Conservation (phyloP, 805 yeast species). For the Priceomyces castillae region DNA sequence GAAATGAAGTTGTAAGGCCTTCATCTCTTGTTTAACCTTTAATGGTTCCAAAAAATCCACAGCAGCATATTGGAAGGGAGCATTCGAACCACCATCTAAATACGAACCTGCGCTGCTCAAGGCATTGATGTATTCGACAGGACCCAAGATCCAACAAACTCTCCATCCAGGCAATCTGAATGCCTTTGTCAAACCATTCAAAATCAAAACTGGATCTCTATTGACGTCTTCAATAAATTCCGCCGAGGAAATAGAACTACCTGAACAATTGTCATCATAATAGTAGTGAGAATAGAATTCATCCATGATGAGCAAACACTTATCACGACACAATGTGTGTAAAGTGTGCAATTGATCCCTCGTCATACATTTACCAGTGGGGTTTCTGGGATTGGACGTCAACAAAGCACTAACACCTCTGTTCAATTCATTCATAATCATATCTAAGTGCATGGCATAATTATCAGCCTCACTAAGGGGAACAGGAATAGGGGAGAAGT, state of each 20-base stretch:
- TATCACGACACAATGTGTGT: constrained; percentile 52
- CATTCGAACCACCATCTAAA: constrained; percentile 60
- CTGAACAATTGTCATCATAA: constrained; percentile 52
- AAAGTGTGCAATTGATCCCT: constrained; percentile 45
- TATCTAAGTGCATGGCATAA: constrained; percentile 53
- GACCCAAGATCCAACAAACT: constrained; percentile 62
- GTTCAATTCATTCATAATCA: constrained; percentile 48
- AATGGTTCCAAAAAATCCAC: constrained; percentile 52
- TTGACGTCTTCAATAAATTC: constrained; percentile 53
- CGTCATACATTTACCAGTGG: constrained; percentile 55
- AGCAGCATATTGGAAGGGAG: constrained; percentile 61
- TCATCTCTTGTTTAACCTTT: constrained; percentile 50
- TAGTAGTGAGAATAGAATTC: constrained; percentile 61
- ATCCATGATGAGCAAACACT: constrained; percentile 59
- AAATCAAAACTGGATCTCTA: constrained; percentile 55
- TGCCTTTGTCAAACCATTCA: constrained; percentile 60
- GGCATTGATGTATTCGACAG: constrained; percentile 55
- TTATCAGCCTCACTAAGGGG: constrained; percentile 57
- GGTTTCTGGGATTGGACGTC: constrained; percentile 63
- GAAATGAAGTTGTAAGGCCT: constrained; percentile 56
- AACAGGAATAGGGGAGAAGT: constrained; percentile 61
- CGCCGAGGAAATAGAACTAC: constrained; percentile 51
- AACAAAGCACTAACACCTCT: constrained; percentile 58
- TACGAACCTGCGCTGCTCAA: constrained; percentile 58
- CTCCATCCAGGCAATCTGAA: constrained; percentile 66